Evolutionary conservation across 306 rosid genomes (phyloP).

Genomic region (Geum urbanum): DNA sequence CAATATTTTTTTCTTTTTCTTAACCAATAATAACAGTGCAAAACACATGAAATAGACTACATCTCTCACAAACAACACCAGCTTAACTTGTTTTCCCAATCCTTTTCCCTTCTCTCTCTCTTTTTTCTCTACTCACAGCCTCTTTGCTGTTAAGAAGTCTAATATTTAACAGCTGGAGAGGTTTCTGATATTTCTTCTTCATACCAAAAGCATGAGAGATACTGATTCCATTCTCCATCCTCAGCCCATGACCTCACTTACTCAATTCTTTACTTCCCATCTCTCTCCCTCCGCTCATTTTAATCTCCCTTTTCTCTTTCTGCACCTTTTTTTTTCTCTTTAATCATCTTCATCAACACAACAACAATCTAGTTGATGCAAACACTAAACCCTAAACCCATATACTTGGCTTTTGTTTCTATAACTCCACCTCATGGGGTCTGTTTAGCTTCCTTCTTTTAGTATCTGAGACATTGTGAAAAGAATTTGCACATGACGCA

Average conservation of each 20-base stretch:
- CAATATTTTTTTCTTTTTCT: background rate
- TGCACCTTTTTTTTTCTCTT: slow-evolving; percentile 16
- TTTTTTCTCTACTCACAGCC: slow-evolving; percentile 12
- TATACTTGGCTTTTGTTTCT: slow-evolving; percentile 11
- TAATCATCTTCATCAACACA: slow-evolving; percentile 29
- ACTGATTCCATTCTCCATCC: slow-evolving; percentile 21
- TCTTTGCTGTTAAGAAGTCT: slow-evolving; percentile 54
- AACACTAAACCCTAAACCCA: slow-evolving; percentile 20
- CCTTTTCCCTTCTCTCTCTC: background rate
- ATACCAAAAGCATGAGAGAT: slow-evolving; percentile 37
- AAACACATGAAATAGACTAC: slow-evolving; percentile 23
- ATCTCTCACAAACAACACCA: slow-evolving; percentile 28
- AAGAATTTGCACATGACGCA: slow-evolving; percentile 64
- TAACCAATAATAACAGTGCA: slow-evolving; percentile 18
- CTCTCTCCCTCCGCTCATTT: background rate
- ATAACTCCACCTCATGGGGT: slow-evolving; percentile 56
- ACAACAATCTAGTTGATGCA: slow-evolving; percentile 29
- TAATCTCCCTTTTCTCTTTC: background rate
- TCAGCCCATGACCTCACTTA: slow-evolving; percentile 45
- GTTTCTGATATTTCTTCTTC: slow-evolving; percentile 19
- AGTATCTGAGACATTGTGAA: slow-evolving; percentile 50
- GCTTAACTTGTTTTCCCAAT: background rate
- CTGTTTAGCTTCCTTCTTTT: slow-evolving; percentile 88
- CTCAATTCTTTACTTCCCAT: slow-evolving; percentile 7
- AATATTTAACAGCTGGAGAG: slow-evolving; percentile 68